These are phyloP conservation scores for Endotrypanum monterogeii DNA, from an alignment of 208 protist genomes.

Conservation along the genomic window DNA sequence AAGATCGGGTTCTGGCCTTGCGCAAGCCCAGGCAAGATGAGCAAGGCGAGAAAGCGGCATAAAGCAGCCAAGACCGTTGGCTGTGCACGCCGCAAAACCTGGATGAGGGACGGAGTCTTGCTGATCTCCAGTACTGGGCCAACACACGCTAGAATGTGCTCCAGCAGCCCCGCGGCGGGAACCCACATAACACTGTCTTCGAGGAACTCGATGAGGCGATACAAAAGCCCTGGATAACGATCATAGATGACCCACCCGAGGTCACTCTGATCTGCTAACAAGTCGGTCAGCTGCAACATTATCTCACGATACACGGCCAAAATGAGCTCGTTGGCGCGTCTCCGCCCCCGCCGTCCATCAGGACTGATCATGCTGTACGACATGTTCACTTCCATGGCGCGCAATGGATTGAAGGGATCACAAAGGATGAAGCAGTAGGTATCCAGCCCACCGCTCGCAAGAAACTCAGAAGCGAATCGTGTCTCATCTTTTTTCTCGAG, in stretches of 20 bases:
- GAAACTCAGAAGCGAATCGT: conserved; percentile 52
- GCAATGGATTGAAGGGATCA: conserved; percentile 41
- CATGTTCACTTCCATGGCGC: conserved; percentile 12
- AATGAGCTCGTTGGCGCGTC: conserved; percentile 18
- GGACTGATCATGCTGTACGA: conserved; percentile 8
- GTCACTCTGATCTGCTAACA: conserved; percentile 67
- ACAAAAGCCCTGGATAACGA: conserved; percentile 73
- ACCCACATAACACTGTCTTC: conserved; percentile 38
- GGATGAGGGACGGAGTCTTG: conserved; percentile 48
- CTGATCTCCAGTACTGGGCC: conserved; percentile 82
- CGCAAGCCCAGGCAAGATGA: conserved; percentile 62
- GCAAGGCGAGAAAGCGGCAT: conserved; percentile 72
- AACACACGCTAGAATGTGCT: conserved; percentile 71
- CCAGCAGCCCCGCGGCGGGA: conserved; percentile 45
- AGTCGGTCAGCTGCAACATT: conserved; percentile 60
- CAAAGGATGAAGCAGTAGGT: conserved; percentile 70
- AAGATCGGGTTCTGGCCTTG: conserved; percentile 44
- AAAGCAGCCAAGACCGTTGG: conserved; percentile 48
- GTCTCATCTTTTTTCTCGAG: conserved; percentile 52
- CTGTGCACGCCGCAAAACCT: conserved; percentile 44
- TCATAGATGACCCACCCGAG: conserved; percentile 82
- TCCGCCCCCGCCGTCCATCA: conserved; percentile 10
- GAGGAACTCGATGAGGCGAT: conserved; percentile 73
- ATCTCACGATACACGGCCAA: conserved; percentile 34
- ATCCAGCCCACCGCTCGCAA: conserved; percentile 67